Conservation (phyloP, 345 rosid genomes). For the Geranium brycei region DNA sequence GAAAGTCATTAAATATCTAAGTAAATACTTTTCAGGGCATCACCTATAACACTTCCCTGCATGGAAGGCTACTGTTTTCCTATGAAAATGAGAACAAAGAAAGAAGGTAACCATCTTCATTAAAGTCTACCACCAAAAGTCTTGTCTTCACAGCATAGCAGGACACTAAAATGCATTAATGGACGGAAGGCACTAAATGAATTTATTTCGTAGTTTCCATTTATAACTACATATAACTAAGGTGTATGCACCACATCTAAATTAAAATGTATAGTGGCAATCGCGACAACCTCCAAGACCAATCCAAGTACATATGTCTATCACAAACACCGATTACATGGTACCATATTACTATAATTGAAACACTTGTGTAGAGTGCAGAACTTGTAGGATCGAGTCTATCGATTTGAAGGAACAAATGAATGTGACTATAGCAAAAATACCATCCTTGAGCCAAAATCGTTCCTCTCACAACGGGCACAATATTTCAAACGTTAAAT, state of each 20-base stretch:
- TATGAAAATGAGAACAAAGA: no score
- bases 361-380: no score
- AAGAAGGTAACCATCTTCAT: not conserved
- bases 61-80: not conserved
- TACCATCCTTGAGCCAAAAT: not conserved
- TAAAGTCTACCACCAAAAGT: not conserved
- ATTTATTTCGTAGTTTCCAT: no score
- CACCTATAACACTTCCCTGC: not conserved
- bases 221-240: not conserved
- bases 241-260: not conserved
- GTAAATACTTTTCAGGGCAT: not conserved
- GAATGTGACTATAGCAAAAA: not conserved
- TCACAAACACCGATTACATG: no score
- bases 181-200: no score
- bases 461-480: no score
- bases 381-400: not conserved
- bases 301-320: not conserved
- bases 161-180: not conserved
- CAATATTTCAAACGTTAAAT: no score
- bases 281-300: not conserved
- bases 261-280: not conserved
- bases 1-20: no score
- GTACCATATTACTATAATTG: no score
- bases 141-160: not conserved
- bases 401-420: no score